A percentile compares a stretch with the other conserved stretches of the same genome.
Evolutionary conservation across 345 rosid species (phyloP).

Genomic region (Citrus cavaleriei): DNA sequence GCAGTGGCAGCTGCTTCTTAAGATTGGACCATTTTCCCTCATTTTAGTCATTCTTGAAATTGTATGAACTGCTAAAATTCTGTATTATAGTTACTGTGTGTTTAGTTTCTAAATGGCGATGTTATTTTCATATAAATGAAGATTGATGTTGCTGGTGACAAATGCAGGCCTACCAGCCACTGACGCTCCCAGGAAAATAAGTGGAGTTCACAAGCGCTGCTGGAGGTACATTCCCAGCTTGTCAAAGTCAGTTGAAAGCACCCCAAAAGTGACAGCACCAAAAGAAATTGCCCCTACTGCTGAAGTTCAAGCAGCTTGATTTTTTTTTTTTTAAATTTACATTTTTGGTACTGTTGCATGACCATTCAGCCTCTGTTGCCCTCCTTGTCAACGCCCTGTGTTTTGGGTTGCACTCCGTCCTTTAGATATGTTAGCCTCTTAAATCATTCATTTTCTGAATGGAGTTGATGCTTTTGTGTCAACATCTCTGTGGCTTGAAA

Average conservation of each 20-base stretch:
- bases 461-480: not conserved
- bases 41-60: not conserved
- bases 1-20: not conserved
- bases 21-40: not conserved
- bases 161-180: constrained; percentile 59
- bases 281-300: constrained; percentile 34
- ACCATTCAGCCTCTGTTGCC: not conserved
- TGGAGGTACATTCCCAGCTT: constrained; percentile 79
- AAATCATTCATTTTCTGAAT: not conserved
- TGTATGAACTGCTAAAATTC: not conserved
- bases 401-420: not conserved
- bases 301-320: constrained; percentile 57
- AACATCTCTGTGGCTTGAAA: not conserved
- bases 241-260: constrained; percentile 28
- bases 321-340: not conserved
- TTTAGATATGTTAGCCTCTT: not conserved
- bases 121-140: not conserved
- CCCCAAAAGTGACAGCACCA: constrained; percentile 20
- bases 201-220: constrained; percentile 89
- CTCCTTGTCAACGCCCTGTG: not conserved
- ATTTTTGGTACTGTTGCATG: not conserved
- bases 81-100: not conserved
- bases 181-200: constrained; percentile 82
- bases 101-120: not conserved
- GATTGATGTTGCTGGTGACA: constrained; percentile 10